Evolutionary conservation across 2,329 filamentous ascomycete genomes (phyloP).

Genomic region (Ceratocystis lukuohia): DNA sequence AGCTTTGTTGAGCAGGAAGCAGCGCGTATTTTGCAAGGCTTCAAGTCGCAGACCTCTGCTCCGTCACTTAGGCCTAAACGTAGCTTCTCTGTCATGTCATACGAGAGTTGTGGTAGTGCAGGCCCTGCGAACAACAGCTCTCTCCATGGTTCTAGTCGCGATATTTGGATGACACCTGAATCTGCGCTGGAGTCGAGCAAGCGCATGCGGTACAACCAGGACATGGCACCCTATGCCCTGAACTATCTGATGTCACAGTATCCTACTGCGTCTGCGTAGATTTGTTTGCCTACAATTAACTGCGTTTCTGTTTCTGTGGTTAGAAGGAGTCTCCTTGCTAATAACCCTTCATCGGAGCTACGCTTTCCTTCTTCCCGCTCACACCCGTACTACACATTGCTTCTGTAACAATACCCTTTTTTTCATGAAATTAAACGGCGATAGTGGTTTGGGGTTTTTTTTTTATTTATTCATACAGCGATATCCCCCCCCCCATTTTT

Average conservation of each 20-base stretch:
- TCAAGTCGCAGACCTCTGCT: slow-evolving; percentile 7
- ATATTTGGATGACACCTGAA: slow-evolving; percentile 27
- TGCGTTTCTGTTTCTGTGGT: no score
- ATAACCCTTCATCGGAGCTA: background rate
- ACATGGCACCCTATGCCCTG: background rate
- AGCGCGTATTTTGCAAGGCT: slow-evolving; percentile 12
- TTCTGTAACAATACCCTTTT: background rate
- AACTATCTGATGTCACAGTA: slow-evolving; percentile 2
- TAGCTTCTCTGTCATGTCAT: slow-evolving; percentile 21
- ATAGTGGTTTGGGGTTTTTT: background rate
- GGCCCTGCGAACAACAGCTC: slow-evolving; percentile 45
- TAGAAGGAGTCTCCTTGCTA: background rate
- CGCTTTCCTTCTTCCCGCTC: background rate
- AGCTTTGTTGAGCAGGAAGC: slow-evolving; percentile 8
- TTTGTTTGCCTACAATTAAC: background rate
- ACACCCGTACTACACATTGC: background rate
- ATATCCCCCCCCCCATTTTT: background rate
- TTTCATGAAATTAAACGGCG: background rate
- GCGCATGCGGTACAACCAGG: background rate
- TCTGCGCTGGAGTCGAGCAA: slow-evolving; percentile 18
- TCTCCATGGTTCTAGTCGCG: slow-evolving; percentile 23
- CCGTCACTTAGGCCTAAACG: slow-evolving; percentile 6
- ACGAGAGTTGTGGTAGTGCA: slow-evolving; percentile 40
- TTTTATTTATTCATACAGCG: background rate
- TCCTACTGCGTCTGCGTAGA: slow-evolving; percentile 1